Percentiles rank a stretch among this genome's conserved stretches.
Conservation (phyloP, 192 early-diverging fungal genomes). For the Borealophlyctis nickersoniae region DNA sequence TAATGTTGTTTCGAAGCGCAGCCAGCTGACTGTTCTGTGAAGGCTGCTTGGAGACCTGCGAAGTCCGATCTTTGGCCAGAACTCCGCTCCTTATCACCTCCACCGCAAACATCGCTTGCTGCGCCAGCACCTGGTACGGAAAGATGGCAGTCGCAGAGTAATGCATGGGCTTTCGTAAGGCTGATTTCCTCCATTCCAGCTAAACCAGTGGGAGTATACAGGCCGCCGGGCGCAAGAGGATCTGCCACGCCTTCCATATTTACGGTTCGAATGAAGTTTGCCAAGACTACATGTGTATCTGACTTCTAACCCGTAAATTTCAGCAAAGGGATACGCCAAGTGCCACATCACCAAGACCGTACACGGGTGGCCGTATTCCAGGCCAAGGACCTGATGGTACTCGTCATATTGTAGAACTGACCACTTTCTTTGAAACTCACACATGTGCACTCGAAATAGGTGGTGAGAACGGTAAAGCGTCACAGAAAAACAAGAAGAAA, state of each 20-base stretch:
- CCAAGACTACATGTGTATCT: no score
- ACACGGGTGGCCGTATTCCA: not conserved
- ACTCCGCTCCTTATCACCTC: constrained; percentile 70
- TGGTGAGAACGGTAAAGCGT: constrained; percentile 52
- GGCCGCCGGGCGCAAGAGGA: constrained; percentile 49
- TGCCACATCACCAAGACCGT: no score
- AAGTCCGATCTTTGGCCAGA: constrained; percentile 63
- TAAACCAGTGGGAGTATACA: constrained; percentile 48
- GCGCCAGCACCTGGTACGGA: constrained; percentile 26
- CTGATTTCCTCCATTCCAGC: constrained; percentile 16
- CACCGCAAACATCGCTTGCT: constrained; percentile 50
- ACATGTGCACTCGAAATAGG: no score
- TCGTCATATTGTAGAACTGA: not conserved
- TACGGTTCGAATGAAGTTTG: no score
- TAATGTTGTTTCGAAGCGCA: no score
- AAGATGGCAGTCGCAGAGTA: no score
- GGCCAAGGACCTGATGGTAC: not conserved
- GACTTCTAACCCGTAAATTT: no score
- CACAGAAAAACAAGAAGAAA: constrained; percentile 73
- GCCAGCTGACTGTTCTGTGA: constrained; percentile 1
- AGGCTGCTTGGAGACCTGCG: constrained; percentile 37
- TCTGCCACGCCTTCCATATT: constrained; percentile 36
- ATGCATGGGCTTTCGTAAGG: no score
- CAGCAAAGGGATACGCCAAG: no score
- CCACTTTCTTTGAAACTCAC: no score